Percentiles rank a stretch among this genome's conserved stretches.
Conservation (phyloP, 805 yeast genomes). For the Wickerhamomyces bovis region DNA sequence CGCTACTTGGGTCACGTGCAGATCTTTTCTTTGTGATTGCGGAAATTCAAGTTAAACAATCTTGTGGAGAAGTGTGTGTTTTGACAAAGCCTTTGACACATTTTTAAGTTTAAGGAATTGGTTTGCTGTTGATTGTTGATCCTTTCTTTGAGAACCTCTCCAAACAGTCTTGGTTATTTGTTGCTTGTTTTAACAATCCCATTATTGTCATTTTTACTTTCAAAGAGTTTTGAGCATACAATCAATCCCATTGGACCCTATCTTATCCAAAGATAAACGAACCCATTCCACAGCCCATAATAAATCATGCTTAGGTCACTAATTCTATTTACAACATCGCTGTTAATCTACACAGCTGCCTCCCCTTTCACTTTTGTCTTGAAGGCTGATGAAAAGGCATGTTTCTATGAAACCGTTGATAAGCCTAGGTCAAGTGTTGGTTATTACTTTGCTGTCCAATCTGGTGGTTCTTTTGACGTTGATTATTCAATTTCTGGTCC, state of each 20-base stretch:
- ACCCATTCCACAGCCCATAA: background rate
- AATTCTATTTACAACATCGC: background rate
- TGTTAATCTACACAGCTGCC: background rate
- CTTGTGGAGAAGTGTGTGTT: background rate
- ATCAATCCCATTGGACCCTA: no score
- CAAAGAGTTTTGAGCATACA: background rate
- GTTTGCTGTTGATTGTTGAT: background rate
- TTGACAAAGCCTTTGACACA: background rate
- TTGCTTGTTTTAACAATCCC: background rate
- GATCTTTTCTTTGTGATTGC: background rate
- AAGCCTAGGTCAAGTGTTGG: slow-evolving; percentile 55
- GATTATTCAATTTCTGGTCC: slow-evolving; percentile 58
- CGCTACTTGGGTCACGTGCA: background rate
- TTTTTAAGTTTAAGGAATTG: no score
- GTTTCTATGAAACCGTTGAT: slow-evolving; percentile 66
- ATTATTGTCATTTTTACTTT: background rate
- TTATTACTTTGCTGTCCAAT: slow-evolving; percentile 63
- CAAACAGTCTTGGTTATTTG: no score
- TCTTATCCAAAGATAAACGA: background rate
- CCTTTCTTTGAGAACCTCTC: background rate
- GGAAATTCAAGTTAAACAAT: background rate
- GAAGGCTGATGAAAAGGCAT: slow-evolving; percentile 68
- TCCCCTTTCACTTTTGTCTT: slow-evolving; percentile 68
- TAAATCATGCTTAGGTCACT: background rate
- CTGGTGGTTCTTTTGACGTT: slow-evolving; percentile 64